phyloP scores from a whole-genome alignment of 2,329 filamentous ascomycete genomes.

The Fusarium sp. region DNA sequence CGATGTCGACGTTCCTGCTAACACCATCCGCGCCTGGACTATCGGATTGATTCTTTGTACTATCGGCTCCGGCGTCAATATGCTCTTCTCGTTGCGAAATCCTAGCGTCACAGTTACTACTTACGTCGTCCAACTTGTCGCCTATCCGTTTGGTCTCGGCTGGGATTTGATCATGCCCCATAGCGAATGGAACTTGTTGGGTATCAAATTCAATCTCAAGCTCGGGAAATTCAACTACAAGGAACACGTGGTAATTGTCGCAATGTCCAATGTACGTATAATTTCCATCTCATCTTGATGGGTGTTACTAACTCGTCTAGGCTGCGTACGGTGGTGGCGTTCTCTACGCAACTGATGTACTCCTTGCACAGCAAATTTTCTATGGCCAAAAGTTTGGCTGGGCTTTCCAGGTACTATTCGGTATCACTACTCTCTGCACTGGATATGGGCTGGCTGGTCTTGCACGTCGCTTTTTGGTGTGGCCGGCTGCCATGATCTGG shows the following conservation, averaged over 20 bases:
- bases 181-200: constrained; percentile 63
- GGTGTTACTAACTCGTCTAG: constrained; percentile 50
- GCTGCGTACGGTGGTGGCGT: constrained; percentile 69
- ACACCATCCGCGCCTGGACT: constrained; percentile 73
- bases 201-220: constrained; percentile 67
- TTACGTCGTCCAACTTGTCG: constrained; percentile 72
- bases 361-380: constrained; percentile 65
- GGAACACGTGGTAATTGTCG: constrained; percentile 71
- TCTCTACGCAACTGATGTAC: constrained; percentile 67
- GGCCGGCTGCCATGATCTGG: constrained; percentile 70
- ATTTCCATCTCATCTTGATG: background rate
- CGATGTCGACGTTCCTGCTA: constrained; percentile 73
- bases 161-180: constrained; percentile 69
- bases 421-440: constrained; percentile 67
- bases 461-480: constrained; percentile 65
- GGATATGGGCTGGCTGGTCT: constrained; percentile 70
- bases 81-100: constrained; percentile 70
- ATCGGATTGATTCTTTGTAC: constrained; percentile 72
- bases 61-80: constrained; percentile 71
- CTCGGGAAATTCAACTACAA: constrained; percentile 72
- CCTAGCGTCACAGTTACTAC: constrained; percentile 71
- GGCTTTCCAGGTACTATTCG: constrained; percentile 66
- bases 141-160: constrained; percentile 68
- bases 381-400: constrained; percentile 68
- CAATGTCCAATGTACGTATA: constrained; percentile 71